Evolutionary conservation across 345 rosid species (phyloP), one percentile per base, ranked within the genome.

Genomic region (Euphorbia lathyris): DNA sequence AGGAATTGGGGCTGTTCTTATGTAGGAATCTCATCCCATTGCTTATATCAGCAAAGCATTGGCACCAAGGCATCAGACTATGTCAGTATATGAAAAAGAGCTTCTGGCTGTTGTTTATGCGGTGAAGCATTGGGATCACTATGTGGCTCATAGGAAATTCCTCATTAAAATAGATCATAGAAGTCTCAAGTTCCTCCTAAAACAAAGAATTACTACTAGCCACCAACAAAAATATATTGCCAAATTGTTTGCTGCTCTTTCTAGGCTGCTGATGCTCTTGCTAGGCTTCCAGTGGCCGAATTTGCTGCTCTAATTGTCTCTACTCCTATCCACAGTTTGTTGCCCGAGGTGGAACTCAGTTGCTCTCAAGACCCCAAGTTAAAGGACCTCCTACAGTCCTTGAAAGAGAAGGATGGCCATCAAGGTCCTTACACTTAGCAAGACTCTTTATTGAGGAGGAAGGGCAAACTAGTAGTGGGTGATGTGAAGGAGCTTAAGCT

Each of bases 31-130:
- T 4, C 32, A 20, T 0, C 67, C 72, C 1, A 16, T 66, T 0
- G 67, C 67, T 3, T 67, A 29, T 7, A 27, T 67, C 0, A 66
- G 45, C 16, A 65, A 58, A n/a, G n/a, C n/a, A n/a, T n/a, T n/a
- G n/a, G n/a, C n/a, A n/a, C n/a, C n/a, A n/a, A n/a, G n/a, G n/a
- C n/a, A n/a, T n/a, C n/a, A n/a, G n/a, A n/a, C n/a, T n/a, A n/a
- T n/a, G n/a, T n/a, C n/a, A n/a, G n/a, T n/a, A n/a, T n/a, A n/a
- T n/a, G n/a, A n/a, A n/a, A n/a, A n/a, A n/a, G n/a, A n/a, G n/a
- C n/a, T n/a, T n/a, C n/a, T n/a, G n/a, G n/a, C n/a, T n/a, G n/a
- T n/a, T n/a, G n/a, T n/a, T n/a, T n/a, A n/a, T n/a, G 17, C 11
- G 4, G 42, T 38, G 4, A 38, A 38, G 9, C 4, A 38, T 3